Evolutionary conservation across 2,329 filamentous ascomycete genomes (phyloP), one percentile per base, ranked within the genome.

Genomic region (Penicillium thymicola): DNA sequence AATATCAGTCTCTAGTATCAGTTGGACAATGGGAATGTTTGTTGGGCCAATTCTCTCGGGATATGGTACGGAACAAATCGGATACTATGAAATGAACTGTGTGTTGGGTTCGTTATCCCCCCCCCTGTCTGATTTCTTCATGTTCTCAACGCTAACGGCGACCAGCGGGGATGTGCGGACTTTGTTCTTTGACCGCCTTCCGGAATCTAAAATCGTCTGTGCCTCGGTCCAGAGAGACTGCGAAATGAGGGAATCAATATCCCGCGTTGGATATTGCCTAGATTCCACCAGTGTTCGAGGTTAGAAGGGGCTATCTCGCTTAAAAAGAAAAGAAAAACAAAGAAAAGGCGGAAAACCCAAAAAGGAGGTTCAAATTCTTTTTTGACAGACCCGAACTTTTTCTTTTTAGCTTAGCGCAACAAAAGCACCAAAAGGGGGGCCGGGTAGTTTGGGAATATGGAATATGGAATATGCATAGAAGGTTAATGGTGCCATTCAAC

Each of bases 11-110:
- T 49, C 58, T 2, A 67, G 61, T 46, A 58, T 68, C 40, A 64
- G 66, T 45, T 68, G 65, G 64, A 65, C 63, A 0, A 21, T 54
- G 2, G 67, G 67, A 9, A 48, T 64, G 23, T 62, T 70, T 18
- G n/a, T 67, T 28, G 61, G 66, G 5, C 65, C 64, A 2, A 59
- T 67, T 27, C 10, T 66, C 0, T 59, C 66, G 5, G 66, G 66
- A 2, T 57, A 54, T 37, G 45, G 66, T 4, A 59, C 56, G 11
- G 64, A 67, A 23, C 28, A 45, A 40, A 44, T 62, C 16, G 64
- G 65, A n/a, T 67, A 63, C 18, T 67, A 62, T 40, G 58, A 58
- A 14, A 67, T 67, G 63, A 63, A 53, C 28, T 59, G 59, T 34
- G 48, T 58, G 4, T 44, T 67, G 4, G 64, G 64, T 67, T 37